A percentile compares a stretch with the other conserved stretches of the same genome.
Conservation (phyloP, 805 yeast species). For the Suhomyces emberorum region DNA sequence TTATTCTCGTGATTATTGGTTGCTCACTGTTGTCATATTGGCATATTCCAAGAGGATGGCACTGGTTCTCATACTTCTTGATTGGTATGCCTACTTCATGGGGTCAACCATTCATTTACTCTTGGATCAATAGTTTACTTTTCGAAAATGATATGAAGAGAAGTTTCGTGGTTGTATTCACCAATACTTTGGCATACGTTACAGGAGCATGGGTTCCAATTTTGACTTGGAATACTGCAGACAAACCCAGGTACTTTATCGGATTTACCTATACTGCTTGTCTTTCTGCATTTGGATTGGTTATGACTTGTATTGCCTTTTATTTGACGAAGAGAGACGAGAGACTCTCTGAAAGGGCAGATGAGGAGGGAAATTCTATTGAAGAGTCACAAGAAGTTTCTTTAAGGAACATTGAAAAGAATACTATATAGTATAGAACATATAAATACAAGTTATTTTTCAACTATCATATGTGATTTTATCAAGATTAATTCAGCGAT, state of each 20-base stretch:
- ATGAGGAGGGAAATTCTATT: background rate
- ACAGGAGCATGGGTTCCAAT: slow-evolving; percentile 40
- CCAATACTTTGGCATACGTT: slow-evolving; percentile 39
- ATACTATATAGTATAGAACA: no score
- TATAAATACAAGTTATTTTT: no score
- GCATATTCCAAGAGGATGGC: slow-evolving; percentile 47
- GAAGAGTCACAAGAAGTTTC: no score
- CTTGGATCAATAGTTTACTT: slow-evolving; percentile 53
- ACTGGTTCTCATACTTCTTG: slow-evolving; percentile 50
- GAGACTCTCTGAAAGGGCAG: slow-evolving; percentile 4
- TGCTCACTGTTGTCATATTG: slow-evolving; percentile 44
- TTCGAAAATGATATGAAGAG: slow-evolving; percentile 42
- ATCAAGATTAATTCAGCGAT: no score
- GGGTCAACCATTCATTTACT: slow-evolving; percentile 57
- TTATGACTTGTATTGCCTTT: slow-evolving; percentile 26
- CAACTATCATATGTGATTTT: no score
- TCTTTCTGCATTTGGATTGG: slow-evolving; percentile 27
- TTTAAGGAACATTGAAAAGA: no score
- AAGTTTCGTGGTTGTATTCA: slow-evolving; percentile 35
- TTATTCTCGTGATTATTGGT: slow-evolving; percentile 39
- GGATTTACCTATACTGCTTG: slow-evolving; percentile 20
- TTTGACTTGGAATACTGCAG: slow-evolving; percentile 37
- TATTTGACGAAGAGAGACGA: slow-evolving; percentile 26
- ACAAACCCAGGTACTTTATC: slow-evolving; percentile 27
- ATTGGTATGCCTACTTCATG: slow-evolving; percentile 46